Base-by-base conservation (phyloP, 2,329 filamentous ascomycete species). In the Aulographum hederae region DNA sequence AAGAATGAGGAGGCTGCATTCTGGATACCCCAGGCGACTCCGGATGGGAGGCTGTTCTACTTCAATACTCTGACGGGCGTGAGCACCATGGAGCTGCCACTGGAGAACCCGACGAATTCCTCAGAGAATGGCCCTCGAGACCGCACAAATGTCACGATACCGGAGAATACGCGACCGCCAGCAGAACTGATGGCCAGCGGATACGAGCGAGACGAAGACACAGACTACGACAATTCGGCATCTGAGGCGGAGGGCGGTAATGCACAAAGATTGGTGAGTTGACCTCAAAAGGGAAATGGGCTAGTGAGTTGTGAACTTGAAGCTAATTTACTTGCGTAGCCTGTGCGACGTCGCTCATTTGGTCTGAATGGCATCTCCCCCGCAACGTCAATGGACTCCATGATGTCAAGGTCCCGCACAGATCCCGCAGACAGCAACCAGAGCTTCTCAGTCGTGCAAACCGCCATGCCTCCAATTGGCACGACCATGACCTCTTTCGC, bases 1-100 rank as follows among this genome's bases (percentile, higher is more conserved):
- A 74, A 76, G 46, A 78, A 80, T 47, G 85, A 89, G 43, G 75
- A 86, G 50, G 84, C 86, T 28, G 86, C 91, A 41, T 98, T 92
- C 50, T 98, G 89, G 89, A 93, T 98, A 42, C 89, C 89, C 13
- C 89, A 98, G 58, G 89, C 85, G 11, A 98, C 89, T 0, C 72
- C 81, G 2, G 85, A 95, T 50, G 89, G 89, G 33, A 70, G 85
- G 34, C 58, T 98, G 16, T 98, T 91, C 56, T 98, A 95, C 58
- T 95, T 92, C 65, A 98, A 98, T 54, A 95, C 86, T 39, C 73
- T 94, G 59, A 98, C 89, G 0, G 85, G 86, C 34, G 82, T 91
- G 46, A 91, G 80, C 48, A 91, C 80, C 39, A 89, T 85, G 71
- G 89, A 98, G 50, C 61, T 98, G 37, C 89, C 89, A 2, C 65